phyloP scores from a whole-genome alignment of 1,284 basidiomycete species.

The Blastosporella zonata region DNA sequence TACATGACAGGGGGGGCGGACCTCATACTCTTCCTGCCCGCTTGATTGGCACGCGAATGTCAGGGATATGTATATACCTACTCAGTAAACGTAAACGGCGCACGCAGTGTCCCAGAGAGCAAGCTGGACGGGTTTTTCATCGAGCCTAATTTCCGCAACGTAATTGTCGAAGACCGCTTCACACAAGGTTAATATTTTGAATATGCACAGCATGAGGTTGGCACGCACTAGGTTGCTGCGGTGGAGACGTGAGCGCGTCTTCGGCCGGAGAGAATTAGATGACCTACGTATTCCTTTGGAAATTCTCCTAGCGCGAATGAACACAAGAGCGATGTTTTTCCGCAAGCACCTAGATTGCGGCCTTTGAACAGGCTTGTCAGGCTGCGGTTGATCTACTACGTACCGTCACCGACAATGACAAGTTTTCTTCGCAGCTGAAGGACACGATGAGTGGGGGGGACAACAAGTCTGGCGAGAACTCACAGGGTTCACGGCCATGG shows the following conservation, averaged over 20 bases:
- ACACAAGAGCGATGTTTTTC: conserved; percentile 81
- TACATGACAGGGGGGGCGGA: conserved; percentile 30
- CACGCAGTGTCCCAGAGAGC: conserved; percentile 98
- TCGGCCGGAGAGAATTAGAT: conserved; percentile 11
- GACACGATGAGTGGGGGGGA: conserved; percentile 6
- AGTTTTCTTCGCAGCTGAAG: conserved; percentile 80
- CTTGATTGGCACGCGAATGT: conserved; percentile 37
- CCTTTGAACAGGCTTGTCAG: conserved; percentile 20
- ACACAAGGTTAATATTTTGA: conserved; percentile 10
- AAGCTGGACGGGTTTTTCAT: conserved; percentile 95
- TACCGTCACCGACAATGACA: conserved; percentile 92
- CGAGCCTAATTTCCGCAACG: conserved; percentile 95
- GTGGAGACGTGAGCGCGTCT: conserved; percentile 3
- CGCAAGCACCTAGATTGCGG: conserved; percentile 64
- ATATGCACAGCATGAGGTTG: conserved; percentile 7
- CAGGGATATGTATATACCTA: conserved; percentile 14
- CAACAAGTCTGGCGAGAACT: conserved; percentile 23
- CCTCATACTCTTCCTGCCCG: conserved; percentile 94
- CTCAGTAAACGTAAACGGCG: conserved; percentile 33
- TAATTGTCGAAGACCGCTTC: conserved; percentile 96
- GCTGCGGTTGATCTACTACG: conserved; percentile 33
- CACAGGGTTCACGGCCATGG: conserved; percentile 42
- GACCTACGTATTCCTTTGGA: conserved; percentile 90
- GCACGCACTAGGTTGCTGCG: conserved; percentile 23
- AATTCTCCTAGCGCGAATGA: conserved; percentile 97